Conservation (phyloP, 345 rosid species). For the Lepidium aucheri region DNA sequence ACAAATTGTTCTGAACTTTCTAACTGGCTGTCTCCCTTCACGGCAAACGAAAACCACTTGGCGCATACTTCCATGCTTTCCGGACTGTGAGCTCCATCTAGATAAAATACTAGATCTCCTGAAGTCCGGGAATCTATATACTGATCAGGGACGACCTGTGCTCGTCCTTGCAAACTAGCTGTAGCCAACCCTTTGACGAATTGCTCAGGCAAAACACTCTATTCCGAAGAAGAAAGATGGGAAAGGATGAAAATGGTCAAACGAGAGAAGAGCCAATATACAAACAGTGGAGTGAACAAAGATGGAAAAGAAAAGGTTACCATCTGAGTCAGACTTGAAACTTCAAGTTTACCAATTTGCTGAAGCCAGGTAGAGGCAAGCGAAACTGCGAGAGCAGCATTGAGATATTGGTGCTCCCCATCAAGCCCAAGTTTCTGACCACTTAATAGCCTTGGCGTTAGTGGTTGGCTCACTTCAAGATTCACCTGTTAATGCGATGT, state of each 20-base stretch:
- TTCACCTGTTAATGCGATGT: slow-evolving; percentile 44
- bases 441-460: slow-evolving; percentile 50
- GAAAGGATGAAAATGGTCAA: neutral
- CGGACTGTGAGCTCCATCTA: slow-evolving; percentile 99
- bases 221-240: slow-evolving; percentile 16
- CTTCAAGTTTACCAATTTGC: slow-evolving; percentile 55
- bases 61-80: slow-evolving; percentile 96
- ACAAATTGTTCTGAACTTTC: slow-evolving; percentile 25
- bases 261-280: neutral
- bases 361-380: slow-evolving; percentile 76
- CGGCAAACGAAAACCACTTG: slow-evolving; percentile 72
- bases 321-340: slow-evolving; percentile 37
- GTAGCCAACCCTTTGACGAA: slow-evolving; percentile 74
- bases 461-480: slow-evolving; percentile 58
- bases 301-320: slow-evolving; percentile 29
- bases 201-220: slow-evolving; percentile 73
- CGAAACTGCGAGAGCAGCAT: slow-evolving; percentile 89
- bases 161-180: slow-evolving; percentile 91
- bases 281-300: slow-evolving; percentile 3
- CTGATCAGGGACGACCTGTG: slow-evolving; percentile 71
- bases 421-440: slow-evolving; percentile 79
- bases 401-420: slow-evolving; percentile 86
- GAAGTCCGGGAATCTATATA: slow-evolving; percentile 32
- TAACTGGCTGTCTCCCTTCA: slow-evolving; percentile 41
- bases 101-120: slow-evolving; percentile 68